Evolutionary conservation across 2,329 filamentous ascomycete genomes (phyloP).

Genomic region (Alternaria triticina): DNA sequence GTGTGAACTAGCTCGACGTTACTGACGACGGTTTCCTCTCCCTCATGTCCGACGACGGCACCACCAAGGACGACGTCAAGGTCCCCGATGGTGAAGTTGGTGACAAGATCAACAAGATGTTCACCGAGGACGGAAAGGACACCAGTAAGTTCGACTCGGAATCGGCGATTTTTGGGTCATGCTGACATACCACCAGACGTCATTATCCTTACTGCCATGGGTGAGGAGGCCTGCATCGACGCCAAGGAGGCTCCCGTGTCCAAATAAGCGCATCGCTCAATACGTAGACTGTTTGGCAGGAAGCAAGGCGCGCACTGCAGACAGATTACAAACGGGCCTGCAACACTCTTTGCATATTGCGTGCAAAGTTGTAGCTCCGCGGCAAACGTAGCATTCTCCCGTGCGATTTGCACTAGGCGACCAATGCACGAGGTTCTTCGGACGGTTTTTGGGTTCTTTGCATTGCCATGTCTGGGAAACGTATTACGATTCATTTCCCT

Average conservation of each 20-base stretch:
- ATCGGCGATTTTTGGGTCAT: background rate
- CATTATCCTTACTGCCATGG: slow-evolving; percentile 93
- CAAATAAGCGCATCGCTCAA: slow-evolving; percentile 44
- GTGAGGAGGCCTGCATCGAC: slow-evolving; percentile 90
- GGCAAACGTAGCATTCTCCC: slow-evolving; percentile 39
- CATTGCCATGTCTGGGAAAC: slow-evolving; percentile 48
- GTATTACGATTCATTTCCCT: slow-evolving; percentile 43
- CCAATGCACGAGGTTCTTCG: slow-evolving; percentile 46
- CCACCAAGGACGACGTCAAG: slow-evolving; percentile 94
- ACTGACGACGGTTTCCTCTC: slow-evolving; percentile 93
- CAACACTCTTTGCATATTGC: slow-evolving; percentile 27
- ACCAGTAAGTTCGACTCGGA: slow-evolving; percentile 73
- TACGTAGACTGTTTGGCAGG: slow-evolving; percentile 33
- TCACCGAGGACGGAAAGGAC: slow-evolving; percentile 85
- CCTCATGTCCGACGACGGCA: slow-evolving; percentile 86
- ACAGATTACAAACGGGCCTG: slow-evolving; percentile 32
- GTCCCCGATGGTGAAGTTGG: slow-evolving; percentile 88
- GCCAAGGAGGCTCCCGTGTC: slow-evolving; percentile 81
- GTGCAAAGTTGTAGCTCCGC: slow-evolving; percentile 35
- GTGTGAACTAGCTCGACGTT: slow-evolving; percentile 75
- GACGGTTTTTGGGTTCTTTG: slow-evolving; percentile 46
- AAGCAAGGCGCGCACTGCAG: slow-evolving; percentile 35
- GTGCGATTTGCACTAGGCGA: slow-evolving; percentile 41
- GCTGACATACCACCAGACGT: slow-evolving; percentile 68
- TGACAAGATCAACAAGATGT: slow-evolving; percentile 82